Base-by-base conservation (phyloP, 805 yeast species). In the Debaryomyces prosopidis region DNA sequence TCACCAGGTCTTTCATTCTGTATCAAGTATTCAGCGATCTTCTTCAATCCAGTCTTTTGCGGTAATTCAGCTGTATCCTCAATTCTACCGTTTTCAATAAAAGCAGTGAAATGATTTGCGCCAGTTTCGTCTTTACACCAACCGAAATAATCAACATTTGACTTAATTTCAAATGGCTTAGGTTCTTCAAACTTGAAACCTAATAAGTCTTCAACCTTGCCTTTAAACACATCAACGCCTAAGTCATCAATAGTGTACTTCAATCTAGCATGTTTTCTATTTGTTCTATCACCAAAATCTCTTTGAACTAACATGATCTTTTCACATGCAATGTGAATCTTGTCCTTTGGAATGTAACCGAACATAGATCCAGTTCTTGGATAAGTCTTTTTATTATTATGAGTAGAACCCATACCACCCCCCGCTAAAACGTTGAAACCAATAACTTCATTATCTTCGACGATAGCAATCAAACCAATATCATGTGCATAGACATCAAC, bases 401-500 rank as follows among this genome's bases (percentile, higher is more conserved):
- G 98, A 11, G 98, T 92, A 35, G 96, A 81, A 59, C 98, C 98
- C 98, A 92, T 92, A 77, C 98, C 98, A 73, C 98, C 98, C 68
- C 98, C 98, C 52, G 85, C 96, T 49, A 87, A 79, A 43, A 92
- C 81, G 60, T 92, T 92, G 77, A 81, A 92, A 46, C 98, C 98
- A 48, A 76, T 63, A 37, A 86, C 80, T 15, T 80, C 76, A 58
- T 83, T 77, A 55, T 80, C 81, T 52, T 81, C 82, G 38, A 89
- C 83, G 59, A 92, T 90, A 27, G 97, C 90, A 64, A 92, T 81
- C 54, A 92, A 76, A 54, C 98, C 98, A 55, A 92, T 82, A 70
- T 92, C 98, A 65, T 89, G 94, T 8, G 96, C 96, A 73, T 88
- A 92, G 7, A 89, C 97, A 71, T 92, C 98, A 42, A 92, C 96